These are phyloP conservation scores for Streptanthus diversifolius DNA, from an alignment of 345 rosid species.

Conservation along the genomic window DNA sequence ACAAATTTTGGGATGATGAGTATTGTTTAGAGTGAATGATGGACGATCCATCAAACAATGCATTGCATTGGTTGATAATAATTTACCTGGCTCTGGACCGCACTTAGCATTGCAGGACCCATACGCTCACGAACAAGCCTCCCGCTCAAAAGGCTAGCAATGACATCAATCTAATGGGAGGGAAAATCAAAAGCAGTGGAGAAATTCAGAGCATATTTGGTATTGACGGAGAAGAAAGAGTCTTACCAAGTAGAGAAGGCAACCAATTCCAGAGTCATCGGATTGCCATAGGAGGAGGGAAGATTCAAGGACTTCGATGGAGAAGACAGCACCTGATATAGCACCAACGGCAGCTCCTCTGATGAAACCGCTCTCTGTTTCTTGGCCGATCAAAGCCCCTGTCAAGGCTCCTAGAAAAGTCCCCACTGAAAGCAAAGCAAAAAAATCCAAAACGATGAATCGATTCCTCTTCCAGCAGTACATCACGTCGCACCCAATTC, in stretches of 20 bases:
- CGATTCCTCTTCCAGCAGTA: not conserved
- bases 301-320: slow-evolving; percentile 95
- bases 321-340: slow-evolving; percentile 96
- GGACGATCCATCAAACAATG: no score
- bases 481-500: no score
- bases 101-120: slow-evolving; percentile 98
- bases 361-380: slow-evolving; percentile 94
- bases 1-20: not conserved
- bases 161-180: slow-evolving; percentile 62
- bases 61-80: no score
- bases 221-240: not conserved
- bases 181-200: no score
- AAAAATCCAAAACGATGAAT: not conserved
- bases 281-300: slow-evolving; percentile 93
- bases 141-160: slow-evolving; percentile 91
- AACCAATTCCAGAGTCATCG: slow-evolving; percentile 85
- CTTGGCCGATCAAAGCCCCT: slow-evolving; percentile 98
- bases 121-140: slow-evolving; percentile 95
- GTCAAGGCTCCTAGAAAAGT: slow-evolving; percentile 95
- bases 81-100: slow-evolving; percentile 97
- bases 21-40: no score
- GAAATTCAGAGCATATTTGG: no score
- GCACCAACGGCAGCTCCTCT: slow-evolving; percentile 98
- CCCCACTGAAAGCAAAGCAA: slow-evolving; percentile 52
- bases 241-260: slow-evolving; percentile 81